A percentile compares a stretch with the other conserved stretches of the same genome.
These are phyloP conservation scores for Schwanniomyces sp. DNA, from an alignment of 805 yeast genomes.

Conservation along the genomic window DNA sequence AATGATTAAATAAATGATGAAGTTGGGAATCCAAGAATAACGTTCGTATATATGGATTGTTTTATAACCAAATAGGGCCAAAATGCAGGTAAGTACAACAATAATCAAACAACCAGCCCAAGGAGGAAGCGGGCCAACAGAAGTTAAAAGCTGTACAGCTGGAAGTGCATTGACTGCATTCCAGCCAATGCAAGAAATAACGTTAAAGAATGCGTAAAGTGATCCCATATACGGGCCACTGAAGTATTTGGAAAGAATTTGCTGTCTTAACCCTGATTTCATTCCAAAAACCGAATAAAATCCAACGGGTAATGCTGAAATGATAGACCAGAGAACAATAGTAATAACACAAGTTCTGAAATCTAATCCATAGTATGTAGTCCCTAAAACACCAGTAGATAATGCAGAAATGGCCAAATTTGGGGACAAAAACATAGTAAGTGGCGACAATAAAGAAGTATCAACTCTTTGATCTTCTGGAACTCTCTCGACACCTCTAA, in stretches of 20 bases:
- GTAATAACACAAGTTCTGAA: constrained; percentile 30
- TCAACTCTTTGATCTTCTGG: constrained; percentile 21
- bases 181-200: constrained; percentile 55
- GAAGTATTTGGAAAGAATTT: constrained; percentile 28
- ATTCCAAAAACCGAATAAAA: constrained; percentile 37
- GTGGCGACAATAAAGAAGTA: constrained; percentile 16
- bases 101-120: constrained; percentile 37
- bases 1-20: constrained; percentile 24
- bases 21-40: constrained; percentile 33
- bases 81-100: constrained; percentile 24
- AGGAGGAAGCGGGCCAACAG: constrained; percentile 30
- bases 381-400: constrained; percentile 36
- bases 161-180: constrained; percentile 31
- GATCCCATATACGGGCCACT: constrained; percentile 30
- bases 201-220: constrained; percentile 72
- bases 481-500: constrained; percentile 28
- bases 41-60: constrained; percentile 30
- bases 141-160: constrained; percentile 26
- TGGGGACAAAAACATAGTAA: constrained; percentile 28
- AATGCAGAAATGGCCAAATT: constrained; percentile 37
- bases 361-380: constrained; percentile 29
- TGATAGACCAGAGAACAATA: constrained; percentile 31
- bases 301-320: constrained; percentile 40
- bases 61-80: constrained; percentile 33
- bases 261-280: constrained; percentile 41